Conservation (phyloP, 768 basidiomycete genomes). For the Pleurotus platypus region DNA sequence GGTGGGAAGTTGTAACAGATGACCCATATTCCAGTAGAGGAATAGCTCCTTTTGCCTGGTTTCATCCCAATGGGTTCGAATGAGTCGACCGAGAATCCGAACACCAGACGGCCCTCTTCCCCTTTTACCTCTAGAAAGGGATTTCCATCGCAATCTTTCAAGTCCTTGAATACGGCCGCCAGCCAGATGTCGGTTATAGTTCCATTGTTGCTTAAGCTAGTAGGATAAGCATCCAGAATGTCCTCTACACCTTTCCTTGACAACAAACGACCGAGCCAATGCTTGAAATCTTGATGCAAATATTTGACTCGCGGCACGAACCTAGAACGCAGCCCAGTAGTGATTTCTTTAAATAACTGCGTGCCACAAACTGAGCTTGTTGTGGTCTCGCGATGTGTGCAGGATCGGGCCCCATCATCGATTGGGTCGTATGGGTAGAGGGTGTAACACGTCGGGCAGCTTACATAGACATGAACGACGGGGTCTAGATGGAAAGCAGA, state of each 20-base stretch:
- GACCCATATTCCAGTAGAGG: neutral
- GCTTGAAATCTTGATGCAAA: conserved; percentile 18
- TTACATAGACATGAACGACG: conserved; percentile 13
- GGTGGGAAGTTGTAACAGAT: conserved; percentile 2
- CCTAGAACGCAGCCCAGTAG: neutral
- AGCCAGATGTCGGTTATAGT: neutral
- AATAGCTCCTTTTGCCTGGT: neutral
- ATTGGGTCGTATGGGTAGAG: conserved; percentile 13
- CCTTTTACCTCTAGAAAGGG: neutral
- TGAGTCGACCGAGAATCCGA: neutral
- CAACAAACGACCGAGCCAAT: conserved; percentile 22
- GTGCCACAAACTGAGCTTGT: neutral
- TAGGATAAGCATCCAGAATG: conserved; percentile 14
- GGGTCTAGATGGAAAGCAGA: conserved; percentile 19
- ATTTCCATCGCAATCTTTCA: neutral
- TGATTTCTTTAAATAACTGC: conserved; percentile 4
- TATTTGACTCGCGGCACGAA: conserved; percentile 13
- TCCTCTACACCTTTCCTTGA: conserved; percentile 23
- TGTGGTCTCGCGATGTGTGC: neutral
- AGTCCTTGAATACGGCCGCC: neutral
- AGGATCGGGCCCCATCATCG: neutral
- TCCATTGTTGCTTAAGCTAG: neutral
- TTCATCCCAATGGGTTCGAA: neutral
- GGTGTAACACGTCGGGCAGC: conserved; percentile 20
- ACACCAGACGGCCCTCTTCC: neutral